phyloP scores from a whole-genome alignment of 2,329 filamentous ascomycete species.

The Zymoseptoria passerinii region DNA sequence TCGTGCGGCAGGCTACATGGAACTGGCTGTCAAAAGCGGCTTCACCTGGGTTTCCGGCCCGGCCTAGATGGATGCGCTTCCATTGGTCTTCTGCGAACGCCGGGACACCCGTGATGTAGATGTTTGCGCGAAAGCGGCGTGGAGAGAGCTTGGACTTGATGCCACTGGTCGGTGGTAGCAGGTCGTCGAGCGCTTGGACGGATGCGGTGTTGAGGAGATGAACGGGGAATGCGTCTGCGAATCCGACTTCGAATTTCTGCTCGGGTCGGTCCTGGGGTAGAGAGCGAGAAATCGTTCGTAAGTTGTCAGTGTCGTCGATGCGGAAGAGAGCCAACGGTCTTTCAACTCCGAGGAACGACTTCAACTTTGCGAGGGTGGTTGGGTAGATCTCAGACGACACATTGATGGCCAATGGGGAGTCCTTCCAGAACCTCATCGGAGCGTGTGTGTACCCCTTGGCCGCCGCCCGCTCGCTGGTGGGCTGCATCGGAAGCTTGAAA shows the following conservation, averaged over 20 bases:
- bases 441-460: conserved; percentile 52
- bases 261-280: conserved; percentile 51
- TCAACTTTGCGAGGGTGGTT: conserved; percentile 55
- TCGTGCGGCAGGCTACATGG: conserved; percentile 55
- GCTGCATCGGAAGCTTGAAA: conserved; percentile 59
- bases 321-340: conserved; percentile 62
- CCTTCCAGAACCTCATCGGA: conserved; percentile 58
- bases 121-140: conserved; percentile 61
- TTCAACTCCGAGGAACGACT: conserved; percentile 57
- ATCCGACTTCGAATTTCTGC: conserved; percentile 57
- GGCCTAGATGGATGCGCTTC: conserved; percentile 51
- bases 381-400: conserved; percentile 37
- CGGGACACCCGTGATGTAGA: conserved; percentile 56
- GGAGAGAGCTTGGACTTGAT: conserved; percentile 46
- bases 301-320: conserved; percentile 45
- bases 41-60: not conserved
- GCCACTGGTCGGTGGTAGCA: conserved; percentile 46
- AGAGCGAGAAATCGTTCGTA: conserved; percentile 52
- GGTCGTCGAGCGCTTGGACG: conserved; percentile 51
- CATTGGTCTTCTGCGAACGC: conserved; percentile 64
- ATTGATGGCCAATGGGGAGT: conserved; percentile 43
- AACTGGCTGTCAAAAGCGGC: conserved; percentile 23
- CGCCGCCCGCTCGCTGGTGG: conserved; percentile 49
- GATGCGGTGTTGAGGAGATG: conserved; percentile 60
- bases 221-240: conserved; percentile 65